Evolutionary conservation across 805 yeast species (phyloP).

Genomic region (Wickerhamomyces xylosicus): DNA sequence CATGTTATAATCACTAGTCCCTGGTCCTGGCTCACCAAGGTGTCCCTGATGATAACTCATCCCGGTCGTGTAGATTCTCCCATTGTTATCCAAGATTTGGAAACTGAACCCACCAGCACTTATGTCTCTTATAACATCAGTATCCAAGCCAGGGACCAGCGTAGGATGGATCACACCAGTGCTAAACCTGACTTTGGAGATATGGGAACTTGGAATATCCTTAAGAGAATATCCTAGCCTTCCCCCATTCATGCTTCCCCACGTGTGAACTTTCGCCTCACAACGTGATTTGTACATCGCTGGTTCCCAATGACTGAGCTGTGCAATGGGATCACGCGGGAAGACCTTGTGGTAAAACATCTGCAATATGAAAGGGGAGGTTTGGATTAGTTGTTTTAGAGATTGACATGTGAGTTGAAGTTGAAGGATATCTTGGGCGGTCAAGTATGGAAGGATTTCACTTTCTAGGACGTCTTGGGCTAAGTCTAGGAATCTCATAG

Average conservation of each 20-base stretch:
- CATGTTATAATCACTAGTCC: constrained; percentile 23
- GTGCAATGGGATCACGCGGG: constrained; percentile 32
- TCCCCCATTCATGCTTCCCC: constrained; percentile 37
- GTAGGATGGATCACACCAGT: constrained; percentile 29
- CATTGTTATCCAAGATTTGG: constrained; percentile 44
- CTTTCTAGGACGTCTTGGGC: constrained; percentile 26
- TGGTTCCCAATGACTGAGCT: constrained; percentile 38
- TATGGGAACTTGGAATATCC: constrained; percentile 17
- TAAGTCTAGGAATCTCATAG: constrained; percentile 7
- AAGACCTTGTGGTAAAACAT: constrained; percentile 34
- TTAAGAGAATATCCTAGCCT: constrained; percentile 33
- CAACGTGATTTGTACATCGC: constrained; percentile 32
- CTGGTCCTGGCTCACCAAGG: constrained; percentile 30
- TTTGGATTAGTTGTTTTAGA: constrained; percentile 25
- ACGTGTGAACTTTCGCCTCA: constrained; percentile 32
- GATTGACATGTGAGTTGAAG: constrained; percentile 29
- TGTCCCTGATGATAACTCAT: constrained; percentile 29
- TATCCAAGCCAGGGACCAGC: constrained; percentile 25
- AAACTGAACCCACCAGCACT: constrained; percentile 59
- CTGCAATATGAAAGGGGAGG: constrained; percentile 34
- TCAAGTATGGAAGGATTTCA: constrained; percentile 20
- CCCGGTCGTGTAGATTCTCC: constrained; percentile 48
- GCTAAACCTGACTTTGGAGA: constrained; percentile 13
- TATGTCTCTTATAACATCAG: constrained; percentile 30
- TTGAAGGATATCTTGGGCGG: constrained; percentile 26